Evolutionary conservation across 176 grass and related monocot genomes (phyloP), one percentile per base, ranked within the genome.

Genomic region (maize (Zea mays)): DNA sequence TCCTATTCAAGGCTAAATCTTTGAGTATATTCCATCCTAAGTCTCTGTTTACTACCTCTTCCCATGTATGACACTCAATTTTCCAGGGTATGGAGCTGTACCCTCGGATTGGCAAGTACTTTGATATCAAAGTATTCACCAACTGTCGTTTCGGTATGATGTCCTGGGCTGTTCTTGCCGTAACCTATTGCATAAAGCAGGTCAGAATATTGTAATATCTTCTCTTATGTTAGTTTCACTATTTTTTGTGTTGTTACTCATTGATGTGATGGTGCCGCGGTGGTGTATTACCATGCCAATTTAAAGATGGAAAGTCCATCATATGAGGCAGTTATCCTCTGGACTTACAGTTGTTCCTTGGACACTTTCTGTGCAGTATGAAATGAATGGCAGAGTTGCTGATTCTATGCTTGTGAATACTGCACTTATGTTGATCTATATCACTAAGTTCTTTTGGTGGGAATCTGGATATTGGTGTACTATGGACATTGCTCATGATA

Each of bases 151-250:
- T 99, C 60, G 96, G 96, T 62, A 96, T 99, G 96, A 99, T 99
- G 96, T 99, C 96, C 8, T 99, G 96, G 96, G 96, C 92, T 79
- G 96, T 96, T 92, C 92, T 99, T 79, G 92, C 92, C 84, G 83
- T 99, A 62, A 99, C 90, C 5, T 99, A 99, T 84, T 99, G 92
- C 92, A 96, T 99, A 65, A 99, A 99, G 73, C 96, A 99, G 96
- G 96, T 99, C 64, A 88, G 60, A 74, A 74, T 76, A 58, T 36
- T 44, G 16, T 54, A 72, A 51, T 81, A 20, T 71, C 1, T 85
- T 50, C 3, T 90, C 17, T 70, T 69, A 11, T 70, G 17, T 62
- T 72, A 59, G 45, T 71, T 19, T 27, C 17, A 60, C 19, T 46
- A 5, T 46, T 68, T 88, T 10, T 50, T 19, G 0, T 76, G 57